Evolutionary conservation across 352 stramenopile genomes (phyloP).

Genomic region (Phytophthora sansomeana): DNA sequence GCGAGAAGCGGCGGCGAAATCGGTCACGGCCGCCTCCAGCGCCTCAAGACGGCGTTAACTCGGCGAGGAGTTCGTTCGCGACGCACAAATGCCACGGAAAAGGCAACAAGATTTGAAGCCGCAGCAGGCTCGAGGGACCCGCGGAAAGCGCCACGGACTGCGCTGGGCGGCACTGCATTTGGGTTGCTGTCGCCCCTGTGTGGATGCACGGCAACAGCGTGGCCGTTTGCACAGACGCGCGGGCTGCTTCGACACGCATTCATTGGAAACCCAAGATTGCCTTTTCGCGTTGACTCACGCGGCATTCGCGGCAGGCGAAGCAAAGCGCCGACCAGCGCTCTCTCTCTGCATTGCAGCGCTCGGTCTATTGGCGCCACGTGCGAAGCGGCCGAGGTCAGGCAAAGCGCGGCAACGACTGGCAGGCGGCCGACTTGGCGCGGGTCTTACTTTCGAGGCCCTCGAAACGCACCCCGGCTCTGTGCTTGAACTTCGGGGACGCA

Average conservation of each 20-base stretch:
- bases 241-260: constrained; percentile 22
- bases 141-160: constrained; percentile 2
- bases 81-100: constrained; percentile 13
- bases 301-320: background rate
- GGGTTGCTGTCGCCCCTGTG: no score
- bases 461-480: constrained; percentile 23
- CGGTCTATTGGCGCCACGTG: constrained; percentile 11
- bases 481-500: constrained; percentile 18
- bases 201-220: background rate
- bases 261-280: constrained; percentile 9
- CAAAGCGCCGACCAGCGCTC: constrained; percentile 22
- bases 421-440: no score
- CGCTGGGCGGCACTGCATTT: no score
- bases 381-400: background rate
- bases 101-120: constrained; percentile 25
- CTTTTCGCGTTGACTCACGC: background rate
- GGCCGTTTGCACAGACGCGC: constrained; percentile 23
- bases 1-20: constrained; percentile 5
- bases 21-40: constrained; percentile 11
- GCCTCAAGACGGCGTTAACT: constrained; percentile 26
- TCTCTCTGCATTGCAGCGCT: constrained; percentile 6
- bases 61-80: background rate
- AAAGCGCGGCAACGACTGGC: constrained; percentile 8
- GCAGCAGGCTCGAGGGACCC: constrained; percentile 6
- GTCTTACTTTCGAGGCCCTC: constrained; percentile 25